These are phyloP conservation scores for Thielaviopsis ethacetica DNA, from an alignment of 2,329 filamentous ascomycete genomes.

Conservation along the genomic window DNA sequence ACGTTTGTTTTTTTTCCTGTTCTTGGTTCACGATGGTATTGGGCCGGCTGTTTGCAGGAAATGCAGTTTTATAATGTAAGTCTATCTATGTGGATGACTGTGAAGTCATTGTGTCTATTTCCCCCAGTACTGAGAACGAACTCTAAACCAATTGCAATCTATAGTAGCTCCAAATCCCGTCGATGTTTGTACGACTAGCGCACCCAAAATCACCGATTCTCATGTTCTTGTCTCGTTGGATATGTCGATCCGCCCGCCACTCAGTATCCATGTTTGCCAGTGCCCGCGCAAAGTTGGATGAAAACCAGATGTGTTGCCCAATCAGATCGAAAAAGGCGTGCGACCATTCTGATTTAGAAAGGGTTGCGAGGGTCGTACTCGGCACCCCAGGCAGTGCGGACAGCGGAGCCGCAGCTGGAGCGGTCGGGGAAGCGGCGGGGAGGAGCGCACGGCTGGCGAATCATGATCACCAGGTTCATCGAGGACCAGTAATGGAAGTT, in stretches of 20 bases:
- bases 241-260: too few species aligned
- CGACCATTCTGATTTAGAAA: not conserved
- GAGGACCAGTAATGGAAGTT: slow-evolving; percentile 3
- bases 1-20: not conserved
- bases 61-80: not conserved
- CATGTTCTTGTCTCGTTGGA: not conserved
- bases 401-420: not conserved
- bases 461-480: slow-evolving; percentile 8
- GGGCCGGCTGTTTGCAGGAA: not conserved
- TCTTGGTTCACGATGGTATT: not conserved
- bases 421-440: not conserved
- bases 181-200: not conserved
- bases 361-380: not conserved
- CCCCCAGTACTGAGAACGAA: not conserved
- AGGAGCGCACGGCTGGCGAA: slow-evolving; percentile 2
- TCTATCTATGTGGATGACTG: not conserved
- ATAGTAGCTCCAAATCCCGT: not conserved
- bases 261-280: too few species aligned
- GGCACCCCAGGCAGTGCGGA: not conserved
- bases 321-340: too few species aligned
- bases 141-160: not conserved
- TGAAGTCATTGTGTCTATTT: not conserved
- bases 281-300: too few species aligned
- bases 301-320: too few species aligned
- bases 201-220: not conserved